Percentiles rank a stretch among this genome's conserved stretches.
Conservation (phyloP, 2,329 filamentous ascomycete species). For the Phialocephala sp. region DNA sequence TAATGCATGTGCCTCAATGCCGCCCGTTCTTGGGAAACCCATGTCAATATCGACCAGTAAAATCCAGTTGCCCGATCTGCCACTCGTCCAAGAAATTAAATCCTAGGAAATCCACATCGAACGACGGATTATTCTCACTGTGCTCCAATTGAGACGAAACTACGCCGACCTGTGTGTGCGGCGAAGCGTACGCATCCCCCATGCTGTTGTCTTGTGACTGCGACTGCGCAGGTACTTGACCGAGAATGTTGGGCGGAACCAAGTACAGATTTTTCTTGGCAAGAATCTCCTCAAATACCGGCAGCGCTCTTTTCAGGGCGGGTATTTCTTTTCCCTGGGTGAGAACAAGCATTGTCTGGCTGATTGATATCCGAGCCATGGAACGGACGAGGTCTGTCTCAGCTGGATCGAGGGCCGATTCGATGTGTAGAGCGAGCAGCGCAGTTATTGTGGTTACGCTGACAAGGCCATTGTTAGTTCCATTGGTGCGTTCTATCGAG, state of each 20-base stretch:
- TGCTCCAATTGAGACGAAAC: slow-evolving; percentile 19
- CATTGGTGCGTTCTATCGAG: slow-evolving; percentile 17
- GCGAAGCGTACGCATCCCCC: slow-evolving; percentile 18
- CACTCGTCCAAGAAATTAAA: slow-evolving; percentile 22
- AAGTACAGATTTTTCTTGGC: slow-evolving; percentile 22
- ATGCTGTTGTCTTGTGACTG: slow-evolving; percentile 20
- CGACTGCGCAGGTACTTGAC: slow-evolving; percentile 19
- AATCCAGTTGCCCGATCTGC: slow-evolving; percentile 20
- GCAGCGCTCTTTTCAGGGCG: slow-evolving; percentile 19
- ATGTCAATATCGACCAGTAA: slow-evolving; percentile 16
- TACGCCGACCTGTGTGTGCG: slow-evolving; percentile 16
- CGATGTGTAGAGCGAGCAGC: slow-evolving; percentile 19
- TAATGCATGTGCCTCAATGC: slow-evolving; percentile 15
- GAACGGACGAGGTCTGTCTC: slow-evolving; percentile 21
- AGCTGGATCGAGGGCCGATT: slow-evolving; percentile 17
- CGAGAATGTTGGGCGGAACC: slow-evolving; percentile 17
- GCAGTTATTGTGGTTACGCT: slow-evolving; percentile 22
- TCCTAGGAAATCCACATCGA: slow-evolving; percentile 18
- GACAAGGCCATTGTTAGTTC: slow-evolving; percentile 17
- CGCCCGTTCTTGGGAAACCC: slow-evolving; percentile 6
- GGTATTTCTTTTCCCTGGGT: slow-evolving; percentile 20
- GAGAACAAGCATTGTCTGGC: slow-evolving; percentile 21
- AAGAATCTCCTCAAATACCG: slow-evolving; percentile 19
- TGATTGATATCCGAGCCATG: slow-evolving; percentile 21
- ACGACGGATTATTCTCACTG: slow-evolving; percentile 16